Conservation (phyloP, 345 rosid genomes). For the Hibiscus syriacus region DNA sequence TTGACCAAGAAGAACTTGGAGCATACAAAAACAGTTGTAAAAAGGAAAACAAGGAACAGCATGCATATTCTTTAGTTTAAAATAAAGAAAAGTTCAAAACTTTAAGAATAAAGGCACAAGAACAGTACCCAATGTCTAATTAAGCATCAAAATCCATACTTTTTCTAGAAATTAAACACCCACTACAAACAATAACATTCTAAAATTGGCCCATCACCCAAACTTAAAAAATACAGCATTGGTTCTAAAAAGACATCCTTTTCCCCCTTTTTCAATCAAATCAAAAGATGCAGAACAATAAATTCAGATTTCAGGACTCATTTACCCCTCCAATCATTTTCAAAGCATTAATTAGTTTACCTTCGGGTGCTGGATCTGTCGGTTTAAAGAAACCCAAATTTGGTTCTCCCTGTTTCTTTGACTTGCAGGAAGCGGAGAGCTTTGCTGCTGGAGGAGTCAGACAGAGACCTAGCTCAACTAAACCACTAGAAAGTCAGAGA, state of each 20-base stretch:
- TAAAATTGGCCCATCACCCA: not conserved
- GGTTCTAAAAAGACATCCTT: not conserved
- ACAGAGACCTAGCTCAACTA: not conserved
- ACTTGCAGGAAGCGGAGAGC: not conserved
- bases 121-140: not conserved
- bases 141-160: not conserved
- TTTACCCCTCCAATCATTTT: not conserved
- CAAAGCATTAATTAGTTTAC: not conserved
- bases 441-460: too few species aligned
- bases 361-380: not conserved
- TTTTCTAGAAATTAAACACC: not conserved
- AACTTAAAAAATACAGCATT: not conserved
- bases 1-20: too few species aligned
- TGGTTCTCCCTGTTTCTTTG: not conserved
- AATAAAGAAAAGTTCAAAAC: not conserved
- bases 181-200: too few species aligned
- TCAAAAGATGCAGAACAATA: not conserved
- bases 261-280: not conserved
- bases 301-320: not conserved
- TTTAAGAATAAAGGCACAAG: not conserved
- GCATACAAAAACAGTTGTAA: too few species aligned
- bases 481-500: not conserved
- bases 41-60: not conserved
- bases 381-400: too few species aligned
- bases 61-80: not conserved